Conservation (phyloP, 208 protist species). For the Trypanosoma avium region DNA sequence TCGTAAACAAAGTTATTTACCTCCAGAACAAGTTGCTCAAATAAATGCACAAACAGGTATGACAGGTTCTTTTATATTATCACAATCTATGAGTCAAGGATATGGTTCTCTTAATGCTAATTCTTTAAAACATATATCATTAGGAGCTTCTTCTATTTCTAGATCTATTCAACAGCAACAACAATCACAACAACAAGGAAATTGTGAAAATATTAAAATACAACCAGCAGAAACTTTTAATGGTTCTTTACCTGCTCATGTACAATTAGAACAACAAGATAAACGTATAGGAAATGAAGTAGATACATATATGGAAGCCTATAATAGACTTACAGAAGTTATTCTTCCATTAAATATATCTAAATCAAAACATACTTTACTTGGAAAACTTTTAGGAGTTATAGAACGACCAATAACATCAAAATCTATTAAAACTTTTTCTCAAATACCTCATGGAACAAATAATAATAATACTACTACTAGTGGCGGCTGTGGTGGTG, state of each 20-base stretch:
- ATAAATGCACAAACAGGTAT: conserved; percentile 43
- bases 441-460: neutral
- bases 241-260: conserved; percentile 33
- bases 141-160: neutral
- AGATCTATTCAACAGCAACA: too few relatives aligned
- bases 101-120: conserved; percentile 86
- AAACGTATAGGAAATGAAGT: conserved; percentile 16
- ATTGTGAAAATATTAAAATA: neutral
- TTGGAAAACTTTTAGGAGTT: conserved; percentile 56
- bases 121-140: conserved; percentile 64
- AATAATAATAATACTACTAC: neutral
- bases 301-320: conserved; percentile 65
- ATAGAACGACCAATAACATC: conserved; percentile 44
- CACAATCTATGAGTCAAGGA: conserved; percentile 56
- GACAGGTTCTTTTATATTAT: conserved; percentile 50
- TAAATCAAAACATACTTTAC: conserved; percentile 45
- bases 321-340: conserved; percentile 59
- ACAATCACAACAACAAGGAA: conserved; percentile 38
- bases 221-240: conserved; percentile 28
- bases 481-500: neutral
- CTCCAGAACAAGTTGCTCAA: conserved; percentile 38
- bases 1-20: conserved; percentile 58
- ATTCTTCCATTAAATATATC: conserved; percentile 53
- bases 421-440: neutral
- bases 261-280: conserved; percentile 25